A percentile compares a stretch with the other conserved stretches of the same genome.
phyloP scores from a whole-genome alignment of 1,139 yeast genomes.

The Saccharomyces hybrid region DNA sequence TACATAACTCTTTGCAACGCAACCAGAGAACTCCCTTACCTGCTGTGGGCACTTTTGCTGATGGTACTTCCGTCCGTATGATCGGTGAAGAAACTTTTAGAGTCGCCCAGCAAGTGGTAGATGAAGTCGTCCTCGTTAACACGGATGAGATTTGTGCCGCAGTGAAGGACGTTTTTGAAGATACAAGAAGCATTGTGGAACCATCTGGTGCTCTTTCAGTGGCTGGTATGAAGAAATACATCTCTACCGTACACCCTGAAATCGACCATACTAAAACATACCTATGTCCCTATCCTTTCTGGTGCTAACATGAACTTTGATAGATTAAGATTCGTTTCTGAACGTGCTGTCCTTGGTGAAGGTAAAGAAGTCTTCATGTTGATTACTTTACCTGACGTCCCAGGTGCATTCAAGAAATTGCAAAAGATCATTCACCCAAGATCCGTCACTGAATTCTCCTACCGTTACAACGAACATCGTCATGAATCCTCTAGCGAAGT shows the following conservation, averaged over 20 bases:
- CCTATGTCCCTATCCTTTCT: constrained; percentile 78
- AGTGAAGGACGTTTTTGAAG: constrained; percentile 91
- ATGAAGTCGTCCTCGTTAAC: constrained; percentile 76
- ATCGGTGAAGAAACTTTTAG: constrained; percentile 90
- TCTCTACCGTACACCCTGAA: constrained; percentile 50
- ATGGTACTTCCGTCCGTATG: constrained; percentile 93
- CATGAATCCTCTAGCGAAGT: constrained; percentile 32
- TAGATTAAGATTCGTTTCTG: constrained; percentile 91
- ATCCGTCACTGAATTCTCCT: constrained; percentile 86
- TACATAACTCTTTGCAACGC: constrained; percentile 60
- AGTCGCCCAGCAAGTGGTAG: constrained; percentile 68
- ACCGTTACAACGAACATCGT: constrained; percentile 54
- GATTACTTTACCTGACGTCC: constrained; percentile 82
- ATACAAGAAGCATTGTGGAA: constrained; percentile 87
- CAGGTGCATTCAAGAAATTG: constrained; percentile 78
- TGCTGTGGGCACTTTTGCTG: constrained; percentile 96
- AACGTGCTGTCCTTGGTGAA: constrained; percentile 95
- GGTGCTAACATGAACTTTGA: constrained; percentile 99
- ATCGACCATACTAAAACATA: constrained; percentile 61
- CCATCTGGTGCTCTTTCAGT: constrained; percentile 96
- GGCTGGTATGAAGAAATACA: constrained; percentile 86
- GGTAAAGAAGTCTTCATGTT: constrained; percentile 91
- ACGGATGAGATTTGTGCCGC: constrained; percentile 98
- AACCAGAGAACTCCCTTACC: constrained; percentile 50
- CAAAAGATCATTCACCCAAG: constrained; percentile 77